Conservation (phyloP, 257 asterid genomes). For the Lycium ferocissimum region DNA sequence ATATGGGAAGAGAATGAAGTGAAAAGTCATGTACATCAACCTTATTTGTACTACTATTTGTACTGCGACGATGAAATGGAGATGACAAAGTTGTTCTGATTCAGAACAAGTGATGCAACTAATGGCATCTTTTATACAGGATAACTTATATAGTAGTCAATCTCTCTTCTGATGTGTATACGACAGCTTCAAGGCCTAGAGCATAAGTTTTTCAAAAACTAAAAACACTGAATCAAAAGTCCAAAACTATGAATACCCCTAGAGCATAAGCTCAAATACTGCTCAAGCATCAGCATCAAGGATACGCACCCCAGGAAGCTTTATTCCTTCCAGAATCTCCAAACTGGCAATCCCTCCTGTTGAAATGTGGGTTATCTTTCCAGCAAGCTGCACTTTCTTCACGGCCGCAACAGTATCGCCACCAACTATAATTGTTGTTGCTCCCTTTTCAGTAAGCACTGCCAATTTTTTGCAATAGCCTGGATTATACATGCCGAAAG, state of each 20-base stretch:
- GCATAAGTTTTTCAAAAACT: neutral
- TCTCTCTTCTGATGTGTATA: too few relatives aligned
- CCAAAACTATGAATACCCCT: too few relatives aligned
- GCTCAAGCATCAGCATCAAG: conserved; percentile 63
- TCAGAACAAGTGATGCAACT: too few relatives aligned
- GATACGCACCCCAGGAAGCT: conserved; percentile 85
- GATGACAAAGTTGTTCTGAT: too few relatives aligned
- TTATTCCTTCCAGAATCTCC: conserved; percentile 91
- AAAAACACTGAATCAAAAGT: too few relatives aligned
- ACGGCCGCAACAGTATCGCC: conserved; percentile 96
- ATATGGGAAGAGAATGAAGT: too few relatives aligned
- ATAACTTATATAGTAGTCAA: too few relatives aligned
- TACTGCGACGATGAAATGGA: too few relatives aligned
- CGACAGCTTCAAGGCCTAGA: neutral
- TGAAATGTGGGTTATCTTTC: conserved; percentile 93
- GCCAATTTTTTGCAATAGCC: conserved; percentile 83
- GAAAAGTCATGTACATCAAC: too few relatives aligned
- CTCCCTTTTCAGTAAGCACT: conserved; percentile 88
- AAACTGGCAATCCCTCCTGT: conserved; percentile 96
- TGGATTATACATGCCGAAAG: conserved; percentile 28
- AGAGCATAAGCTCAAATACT: neutral
- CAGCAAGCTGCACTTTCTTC: conserved; percentile 89
- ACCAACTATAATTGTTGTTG: conserved; percentile 88
- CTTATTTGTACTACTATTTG: too few relatives aligned
- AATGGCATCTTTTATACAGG: too few relatives aligned